Conservation (phyloP, 768 basidiomycete species). For the Lentinula lateritia region DNA sequence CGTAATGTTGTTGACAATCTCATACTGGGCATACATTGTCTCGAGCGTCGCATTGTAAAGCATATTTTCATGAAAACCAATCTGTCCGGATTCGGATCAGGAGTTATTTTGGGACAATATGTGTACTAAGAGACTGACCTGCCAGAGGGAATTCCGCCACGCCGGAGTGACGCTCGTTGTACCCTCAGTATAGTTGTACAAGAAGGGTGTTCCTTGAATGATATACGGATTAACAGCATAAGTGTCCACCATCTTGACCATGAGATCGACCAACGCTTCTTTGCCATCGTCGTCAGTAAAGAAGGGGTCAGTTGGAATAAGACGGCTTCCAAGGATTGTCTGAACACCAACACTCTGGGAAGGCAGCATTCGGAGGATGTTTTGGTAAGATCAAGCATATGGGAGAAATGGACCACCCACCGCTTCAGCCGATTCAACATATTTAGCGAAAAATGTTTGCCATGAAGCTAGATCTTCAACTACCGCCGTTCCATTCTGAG, state of each 20-base stretch:
- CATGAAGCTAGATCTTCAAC: slow-evolving; percentile 25
- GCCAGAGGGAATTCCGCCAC: slow-evolving; percentile 17
- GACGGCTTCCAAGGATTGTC: slow-evolving; percentile 19
- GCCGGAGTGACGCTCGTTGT: slow-evolving; percentile 17
- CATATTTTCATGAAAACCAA: slow-evolving; percentile 13
- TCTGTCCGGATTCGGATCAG: slow-evolving; percentile 3
- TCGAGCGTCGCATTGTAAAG: slow-evolving; percentile 15
- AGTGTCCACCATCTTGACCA: slow-evolving; percentile 6
- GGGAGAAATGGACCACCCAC: neutral
- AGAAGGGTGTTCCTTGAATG: slow-evolving; percentile 12
- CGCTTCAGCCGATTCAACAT: slow-evolving; percentile 19
- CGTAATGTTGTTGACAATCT: slow-evolving; percentile 10
- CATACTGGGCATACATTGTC: slow-evolving; percentile 11
- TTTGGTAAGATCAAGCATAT: neutral
- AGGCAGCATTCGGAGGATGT: neutral
- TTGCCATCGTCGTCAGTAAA: slow-evolving; percentile 14
- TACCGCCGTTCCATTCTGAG: slow-evolving; percentile 21
- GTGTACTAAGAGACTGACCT: slow-evolving; percentile 8
- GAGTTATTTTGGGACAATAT: neutral
- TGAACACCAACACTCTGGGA: slow-evolving; percentile 18
- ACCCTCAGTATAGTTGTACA: slow-evolving; percentile 13
- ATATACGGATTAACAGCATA: slow-evolving; percentile 16
- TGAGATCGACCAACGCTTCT: slow-evolving; percentile 11
- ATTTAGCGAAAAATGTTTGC: slow-evolving; percentile 25
- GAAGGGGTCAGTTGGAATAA: slow-evolving; percentile 21